These are phyloP conservation scores for Aspergillus fijiensis DNA, from an alignment of 2,329 filamentous ascomycete genomes.

Conservation along the genomic window DNA sequence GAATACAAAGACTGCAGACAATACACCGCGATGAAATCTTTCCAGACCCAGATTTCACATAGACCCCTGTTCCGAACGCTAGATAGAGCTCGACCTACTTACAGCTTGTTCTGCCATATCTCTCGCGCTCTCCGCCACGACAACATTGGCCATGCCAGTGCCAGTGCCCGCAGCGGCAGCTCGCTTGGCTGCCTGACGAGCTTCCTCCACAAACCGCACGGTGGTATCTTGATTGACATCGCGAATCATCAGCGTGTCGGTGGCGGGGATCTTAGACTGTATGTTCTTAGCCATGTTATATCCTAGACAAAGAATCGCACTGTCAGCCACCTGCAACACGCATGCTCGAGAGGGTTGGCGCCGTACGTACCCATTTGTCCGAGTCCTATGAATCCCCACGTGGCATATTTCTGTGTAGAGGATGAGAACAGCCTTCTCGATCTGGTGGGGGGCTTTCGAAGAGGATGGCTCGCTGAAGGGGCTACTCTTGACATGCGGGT, in stretches of 20 bases:
- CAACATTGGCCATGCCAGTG: constrained; percentile 48
- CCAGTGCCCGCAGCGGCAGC: constrained; percentile 19
- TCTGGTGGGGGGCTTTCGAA: background rate
- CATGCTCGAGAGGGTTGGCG: background rate
- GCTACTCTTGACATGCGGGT: constrained; percentile 8
- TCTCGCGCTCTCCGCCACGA: constrained; percentile 57
- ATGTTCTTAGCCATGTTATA: constrained; percentile 73
- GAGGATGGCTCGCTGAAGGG: background rate
- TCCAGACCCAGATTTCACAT: background rate
- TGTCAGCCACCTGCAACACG: background rate
- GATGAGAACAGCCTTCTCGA: constrained; percentile 46
- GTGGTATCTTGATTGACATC: constrained; percentile 63
- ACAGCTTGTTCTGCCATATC: constrained; percentile 68
- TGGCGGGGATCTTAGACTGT: constrained; percentile 61
- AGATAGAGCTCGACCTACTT: constrained; percentile 35
- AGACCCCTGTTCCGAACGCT: background rate
- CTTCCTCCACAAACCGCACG: constrained; percentile 58
- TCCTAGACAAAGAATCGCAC: constrained; percentile 44
- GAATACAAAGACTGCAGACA: background rate
- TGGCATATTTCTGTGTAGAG: constrained; percentile 46
- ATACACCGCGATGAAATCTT: background rate
- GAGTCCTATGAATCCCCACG: constrained; percentile 61
- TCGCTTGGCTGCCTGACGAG: constrained; percentile 31
- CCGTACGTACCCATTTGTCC: constrained; percentile 58
- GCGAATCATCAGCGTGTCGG: constrained; percentile 63